Conservation (phyloP, 2,329 filamentous ascomycete species). For the Diaporthe caulivora region DNA sequence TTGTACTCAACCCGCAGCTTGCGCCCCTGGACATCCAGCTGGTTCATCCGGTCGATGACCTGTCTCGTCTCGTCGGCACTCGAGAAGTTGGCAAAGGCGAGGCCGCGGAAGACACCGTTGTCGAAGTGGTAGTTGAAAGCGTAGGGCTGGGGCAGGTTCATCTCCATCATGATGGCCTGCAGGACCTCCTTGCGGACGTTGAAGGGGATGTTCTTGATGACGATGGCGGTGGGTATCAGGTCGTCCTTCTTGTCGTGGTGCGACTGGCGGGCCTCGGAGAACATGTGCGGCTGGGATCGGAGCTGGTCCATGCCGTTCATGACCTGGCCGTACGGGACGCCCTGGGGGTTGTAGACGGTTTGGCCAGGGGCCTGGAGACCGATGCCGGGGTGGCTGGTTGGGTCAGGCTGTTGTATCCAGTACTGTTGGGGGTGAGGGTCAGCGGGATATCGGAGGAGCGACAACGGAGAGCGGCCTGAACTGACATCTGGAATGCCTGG, state of each 20-base stretch:
- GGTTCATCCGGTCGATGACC: conserved; percentile 95
- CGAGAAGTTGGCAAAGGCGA: conserved; percentile 98
- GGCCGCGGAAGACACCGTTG: conserved; percentile 93
- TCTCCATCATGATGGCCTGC: conserved; percentile 91
- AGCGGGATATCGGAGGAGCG: conserved; percentile 33
- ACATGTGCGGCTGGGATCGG: conserved; percentile 54
- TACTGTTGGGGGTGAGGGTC: conserved; percentile 51
- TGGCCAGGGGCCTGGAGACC: conserved; percentile 53
- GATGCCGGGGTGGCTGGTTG: conserved; percentile 46
- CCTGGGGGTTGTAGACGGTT: conserved; percentile 38
- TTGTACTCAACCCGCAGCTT: conserved; percentile 98
- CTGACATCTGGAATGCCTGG: conserved; percentile 50
- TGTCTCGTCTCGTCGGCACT: conserved; percentile 92
- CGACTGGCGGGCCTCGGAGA: conserved; percentile 54
- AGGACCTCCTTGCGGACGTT: conserved; percentile 97
- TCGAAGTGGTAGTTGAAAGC: conserved; percentile 99
- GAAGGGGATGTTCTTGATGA: conserved; percentile 99
- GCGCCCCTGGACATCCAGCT: conserved; percentile 92
- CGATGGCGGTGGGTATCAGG: conserved; percentile 96
- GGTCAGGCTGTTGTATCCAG: conserved; percentile 62
- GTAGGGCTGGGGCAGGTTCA: conserved; percentile 94
- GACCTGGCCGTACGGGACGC: conserved; percentile 55
- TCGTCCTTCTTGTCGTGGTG: conserved; percentile 68
- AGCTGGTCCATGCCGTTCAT: conserved; percentile 51
- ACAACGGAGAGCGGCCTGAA: conserved; percentile 46